Evolutionary conservation across 768 basidiomycete genomes (phyloP), one percentile per base, ranked within the genome.

Genomic region (Pisolithus microcarpus): DNA sequence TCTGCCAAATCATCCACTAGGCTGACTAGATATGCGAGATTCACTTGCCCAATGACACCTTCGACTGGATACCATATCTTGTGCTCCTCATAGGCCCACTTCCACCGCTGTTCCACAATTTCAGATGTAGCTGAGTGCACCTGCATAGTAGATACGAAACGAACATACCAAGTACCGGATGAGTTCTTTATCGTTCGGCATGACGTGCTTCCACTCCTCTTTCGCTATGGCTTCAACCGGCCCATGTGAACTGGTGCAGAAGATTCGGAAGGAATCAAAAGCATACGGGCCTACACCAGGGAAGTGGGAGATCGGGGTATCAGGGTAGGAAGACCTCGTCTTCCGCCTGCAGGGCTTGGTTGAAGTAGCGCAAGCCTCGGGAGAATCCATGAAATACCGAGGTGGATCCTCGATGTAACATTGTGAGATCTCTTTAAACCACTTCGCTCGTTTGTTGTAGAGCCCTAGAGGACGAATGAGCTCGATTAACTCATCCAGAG

Each of bases 231-330:
- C 2, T 5, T 42, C 38, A n/a, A 16, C 34, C 3, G 34, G 34
- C 34, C 34, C 34, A 15, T 15, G 21, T 10, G 34, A 48, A 24
- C 51, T 57, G 6, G 36, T 52, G 52, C 78, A 85, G 63, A 85
- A 89, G 18, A 89, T 86, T 38, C 84, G 75, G 58, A 86, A 85
- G 5, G 83, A 87, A 61, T 89, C 87, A 1, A 85, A 72, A 1
- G 87, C 87, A 53, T 89, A 90, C 3, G 71, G 68, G 0, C 87
- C 86, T 1, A 81, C 72, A 0, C 85, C 85, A 0, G 83, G 80
- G 24, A 82, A 73, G 57, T 81, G 75, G 38, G 79, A 78, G 49
- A 81, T 67, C 10, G 76, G 68, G 9, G 78, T 80, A 6, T 67
- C 60, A 1, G 75, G 73, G 54, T 80, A 81, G 39, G 28, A 43